phyloP scores from a whole-genome alignment of 108 stramenopile species.

The Conticribra weissflogii region DNA sequence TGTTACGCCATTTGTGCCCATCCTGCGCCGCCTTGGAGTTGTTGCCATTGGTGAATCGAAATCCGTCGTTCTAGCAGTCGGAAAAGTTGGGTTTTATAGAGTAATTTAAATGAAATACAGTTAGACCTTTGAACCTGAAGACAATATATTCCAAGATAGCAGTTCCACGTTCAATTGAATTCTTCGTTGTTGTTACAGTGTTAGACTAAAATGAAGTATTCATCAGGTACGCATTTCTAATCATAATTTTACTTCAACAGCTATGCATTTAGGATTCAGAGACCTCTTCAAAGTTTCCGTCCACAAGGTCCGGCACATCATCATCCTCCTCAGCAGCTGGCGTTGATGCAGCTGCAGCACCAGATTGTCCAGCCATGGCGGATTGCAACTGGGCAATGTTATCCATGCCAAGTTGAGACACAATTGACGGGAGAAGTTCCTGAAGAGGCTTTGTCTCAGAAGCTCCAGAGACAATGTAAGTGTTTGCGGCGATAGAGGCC shows the following conservation, averaged over 20 bases:
- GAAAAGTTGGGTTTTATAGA: slow-evolving; percentile 61
- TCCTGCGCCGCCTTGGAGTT: slow-evolving; percentile 59
- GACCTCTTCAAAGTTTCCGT: slow-evolving; percentile 95
- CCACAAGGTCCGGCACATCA: slow-evolving; percentile 95
- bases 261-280: slow-evolving; percentile 55
- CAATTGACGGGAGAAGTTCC: slow-evolving; percentile 94
- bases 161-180: too few relatives aligned
- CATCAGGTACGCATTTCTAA: background rate
- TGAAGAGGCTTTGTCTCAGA: slow-evolving; percentile 93
- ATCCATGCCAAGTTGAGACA: slow-evolving; percentile 95
- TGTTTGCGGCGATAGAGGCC: slow-evolving; percentile 95
- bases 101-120: slow-evolving; percentile 18
- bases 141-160: too few relatives aligned
- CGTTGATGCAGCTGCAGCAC: slow-evolving; percentile 37
- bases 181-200: too few relatives aligned
- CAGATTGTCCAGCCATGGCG: slow-evolving; percentile 64
- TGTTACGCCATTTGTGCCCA: slow-evolving; percentile 49
- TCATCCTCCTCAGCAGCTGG: slow-evolving; percentile 81
- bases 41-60: slow-evolving; percentile 75
- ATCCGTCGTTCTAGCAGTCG: slow-evolving; percentile 60
- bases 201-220: too few relatives aligned
- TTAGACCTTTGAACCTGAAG: too few relatives aligned
- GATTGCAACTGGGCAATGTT: slow-evolving; percentile 86
- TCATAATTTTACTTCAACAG: slow-evolving; percentile 17
- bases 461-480: slow-evolving; percentile 94